Evolutionary conservation across 345 rosid genomes (phyloP), one percentile per base, ranked within the genome.

Genomic region (Cardamine resedifolia): DNA sequence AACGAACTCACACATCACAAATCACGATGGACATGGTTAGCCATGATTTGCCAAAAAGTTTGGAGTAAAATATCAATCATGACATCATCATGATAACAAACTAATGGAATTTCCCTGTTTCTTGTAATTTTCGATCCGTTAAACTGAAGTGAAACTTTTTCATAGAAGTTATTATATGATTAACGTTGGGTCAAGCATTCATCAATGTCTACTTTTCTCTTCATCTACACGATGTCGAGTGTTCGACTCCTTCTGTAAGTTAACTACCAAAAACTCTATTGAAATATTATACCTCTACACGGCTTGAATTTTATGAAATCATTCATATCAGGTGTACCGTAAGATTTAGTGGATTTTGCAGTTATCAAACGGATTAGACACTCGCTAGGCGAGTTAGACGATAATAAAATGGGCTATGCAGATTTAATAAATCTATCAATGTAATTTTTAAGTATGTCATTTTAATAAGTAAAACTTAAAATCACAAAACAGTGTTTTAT

Each of bases 11-110:
- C 12, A 66, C 73, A 24, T 66, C 73, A 74, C 49, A 58, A 43
- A 47, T 65, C 24, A 57, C 68, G 48, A 74, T 68, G 57, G 33
- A 51, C 55, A 75, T 52, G 50, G 41, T 68, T 41, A 58, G 65
- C 70, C 79, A 76, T 62, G 75, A 69, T 69, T 33, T 76, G 75
- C 75, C 79, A 33, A 70, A 76, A 76, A 63, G 39, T 27, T 76
- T 63, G 66, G 66, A 76, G 70, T 62, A 26, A 44, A 55, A 43
- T 18, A 57, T 2, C 31, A 70, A 59, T n/a, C 50, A 70, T 70
- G 66, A 47, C 49, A 50, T 68, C 64, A 14, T 67, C n/a, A n/a
- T 30, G 20, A n/a, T 16, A 34, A 31, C 36, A 52, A 53, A n/a
- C 34, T 60, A 59, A 51, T 67, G 77, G 77, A 73, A 36, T 59